Percentiles rank a stretch among this genome's conserved stretches.
phyloP scores from a whole-genome alignment of 495 filamentous ascomycete species.

The Penicillium riverlandense region DNA sequence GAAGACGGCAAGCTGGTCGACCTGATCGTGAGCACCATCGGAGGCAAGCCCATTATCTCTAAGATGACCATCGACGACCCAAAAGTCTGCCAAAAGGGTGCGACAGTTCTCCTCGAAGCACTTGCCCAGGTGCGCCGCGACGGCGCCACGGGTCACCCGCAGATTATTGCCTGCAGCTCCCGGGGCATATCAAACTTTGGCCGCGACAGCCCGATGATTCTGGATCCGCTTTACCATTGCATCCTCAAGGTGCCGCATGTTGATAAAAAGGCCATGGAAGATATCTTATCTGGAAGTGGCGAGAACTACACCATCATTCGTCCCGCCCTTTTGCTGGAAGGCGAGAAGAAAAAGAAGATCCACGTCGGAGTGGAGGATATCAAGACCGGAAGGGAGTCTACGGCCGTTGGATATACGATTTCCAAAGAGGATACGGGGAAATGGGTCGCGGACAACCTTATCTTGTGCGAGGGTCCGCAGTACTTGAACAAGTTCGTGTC shows the following conservation, averaged over 20 bases:
- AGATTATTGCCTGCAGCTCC: constrained; percentile 42
- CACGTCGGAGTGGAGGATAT: constrained; percentile 36
- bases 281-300: constrained; percentile 24
- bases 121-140: constrained; percentile 21
- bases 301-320: constrained; percentile 38
- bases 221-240: constrained; percentile 45
- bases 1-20: constrained; percentile 16
- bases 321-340: constrained; percentile 29
- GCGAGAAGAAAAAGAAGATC: constrained; percentile 21
- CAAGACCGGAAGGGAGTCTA: constrained; percentile 27
- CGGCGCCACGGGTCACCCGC: constrained; percentile 23
- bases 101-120: constrained; percentile 37
- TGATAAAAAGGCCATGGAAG: constrained; percentile 58
- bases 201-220: constrained; percentile 45
- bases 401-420: constrained; percentile 40
- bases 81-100: constrained; percentile 47
- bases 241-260: constrained; percentile 43
- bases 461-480: background rate
- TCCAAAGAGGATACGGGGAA: constrained; percentile 31
- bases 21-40: constrained; percentile 25
- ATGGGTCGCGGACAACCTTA: constrained; percentile 26
- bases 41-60: constrained; percentile 18
- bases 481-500: constrained; percentile 3
- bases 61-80: constrained; percentile 43
- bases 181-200: constrained; percentile 42